Base-by-base conservation (phyloP, 306 rosid genomes). In the Carpinus fangiana region DNA sequence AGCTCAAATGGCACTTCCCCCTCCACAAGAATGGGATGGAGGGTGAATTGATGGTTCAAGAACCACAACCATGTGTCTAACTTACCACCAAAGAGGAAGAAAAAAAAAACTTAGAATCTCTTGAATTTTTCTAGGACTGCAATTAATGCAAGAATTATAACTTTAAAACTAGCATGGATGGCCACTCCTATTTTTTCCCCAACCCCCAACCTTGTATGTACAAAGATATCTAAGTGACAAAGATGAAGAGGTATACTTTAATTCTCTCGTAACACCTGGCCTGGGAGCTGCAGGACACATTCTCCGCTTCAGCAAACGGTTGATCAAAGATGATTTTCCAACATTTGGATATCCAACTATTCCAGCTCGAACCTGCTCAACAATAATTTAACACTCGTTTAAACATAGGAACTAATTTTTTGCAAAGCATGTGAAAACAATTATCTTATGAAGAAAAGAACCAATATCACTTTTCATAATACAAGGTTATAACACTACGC, bases 221-320 rank as follows among this genome's bases (percentile, higher is more conserved):
- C 5, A 60, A 59, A 64, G 56, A 70, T 31, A 46, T 76, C 67
- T 11, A 54, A 68, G 65, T 61, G 59, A 70, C 21, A 53, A 79
- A 84, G 76, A 36, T 34, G 72, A 53, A 78, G 73, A 60, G 59
- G 57, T 74, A 80, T 84, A 90, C 98, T 73, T 90, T 89, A 92
- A 81, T 51, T 79, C 90, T 85, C 98, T 88, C 61, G 98, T 94
- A 74, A 94, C 97, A 68, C 98, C 98, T 21, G 98, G 97, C 72
- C 98, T 92, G 51, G 98, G 97, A 81, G 98, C 98, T 70, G 98
- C 97, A 59, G 95, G 85, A 73, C 98, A 94, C 91, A 90, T 85
- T 79, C 97, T 89, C 47, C 97, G 87, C 85, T 93, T 94, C 84
- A 92, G 62, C 85, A 94, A 81, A 61, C 97, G 98, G 81, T 94